phyloP scores from a whole-genome alignment of 805 yeast species.

The Lachancea kluyveri region DNA sequence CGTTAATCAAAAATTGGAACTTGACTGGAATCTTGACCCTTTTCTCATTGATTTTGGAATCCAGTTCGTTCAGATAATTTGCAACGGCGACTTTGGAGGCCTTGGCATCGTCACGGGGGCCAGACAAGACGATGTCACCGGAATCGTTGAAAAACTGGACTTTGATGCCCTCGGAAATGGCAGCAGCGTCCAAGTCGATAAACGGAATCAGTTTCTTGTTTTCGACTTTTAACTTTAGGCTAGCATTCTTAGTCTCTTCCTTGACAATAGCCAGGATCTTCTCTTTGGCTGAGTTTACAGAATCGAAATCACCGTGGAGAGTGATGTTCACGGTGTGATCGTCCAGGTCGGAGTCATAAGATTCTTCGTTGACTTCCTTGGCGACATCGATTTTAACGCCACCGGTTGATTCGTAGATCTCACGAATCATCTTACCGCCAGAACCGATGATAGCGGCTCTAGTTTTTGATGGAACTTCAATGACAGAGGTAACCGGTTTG shows the following conservation, averaged over 20 bases:
- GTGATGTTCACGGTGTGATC: slow-evolving; percentile 56
- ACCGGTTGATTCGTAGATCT: slow-evolving; percentile 65
- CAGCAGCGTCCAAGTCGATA: slow-evolving; percentile 23
- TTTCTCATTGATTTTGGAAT: slow-evolving; percentile 42
- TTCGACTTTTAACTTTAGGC: slow-evolving; percentile 43
- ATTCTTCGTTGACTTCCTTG: slow-evolving; percentile 29
- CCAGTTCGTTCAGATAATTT: slow-evolving; percentile 38
- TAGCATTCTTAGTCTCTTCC: slow-evolving; percentile 60
- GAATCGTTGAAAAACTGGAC: slow-evolving; percentile 15
- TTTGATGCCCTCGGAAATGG: slow-evolving; percentile 25
- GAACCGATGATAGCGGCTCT: slow-evolving; percentile 81
- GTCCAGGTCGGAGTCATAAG: slow-evolving; percentile 50
- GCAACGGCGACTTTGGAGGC: slow-evolving; percentile 48
- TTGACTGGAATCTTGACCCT: slow-evolving; percentile 58
- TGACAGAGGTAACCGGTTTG: slow-evolving; percentile 56
- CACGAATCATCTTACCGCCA: slow-evolving; percentile 75
- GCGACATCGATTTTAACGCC: slow-evolving; percentile 61
- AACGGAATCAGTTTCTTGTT: slow-evolving; percentile 31
- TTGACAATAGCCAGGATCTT: slow-evolving; percentile 67
- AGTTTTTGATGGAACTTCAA: slow-evolving; percentile 69
- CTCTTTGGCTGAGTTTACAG: slow-evolving; percentile 66
- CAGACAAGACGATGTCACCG: slow-evolving; percentile 50
- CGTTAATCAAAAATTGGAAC: slow-evolving; percentile 65
- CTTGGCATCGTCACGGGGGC: slow-evolving; percentile 63
- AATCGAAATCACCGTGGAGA: slow-evolving; percentile 79